These are phyloP conservation scores for Goffeauzyma gilvescens DNA, from an alignment of 768 basidiomycete species.

Conservation along the genomic window DNA sequence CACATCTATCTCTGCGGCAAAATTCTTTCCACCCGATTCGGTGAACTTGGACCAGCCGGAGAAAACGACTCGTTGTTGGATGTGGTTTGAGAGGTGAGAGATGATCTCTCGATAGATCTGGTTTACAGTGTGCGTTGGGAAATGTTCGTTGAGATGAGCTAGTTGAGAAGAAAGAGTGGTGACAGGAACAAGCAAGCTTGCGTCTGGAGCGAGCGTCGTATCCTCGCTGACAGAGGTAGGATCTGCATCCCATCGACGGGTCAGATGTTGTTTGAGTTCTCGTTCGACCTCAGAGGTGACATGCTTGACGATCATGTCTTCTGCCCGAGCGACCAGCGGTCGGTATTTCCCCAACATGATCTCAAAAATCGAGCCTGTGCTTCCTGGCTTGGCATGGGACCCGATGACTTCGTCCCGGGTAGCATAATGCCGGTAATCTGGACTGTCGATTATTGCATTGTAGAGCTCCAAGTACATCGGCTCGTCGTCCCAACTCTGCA, in stretches of 20 bases:
- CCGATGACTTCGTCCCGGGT: slow-evolving; percentile 34
- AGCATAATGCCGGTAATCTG: no score
- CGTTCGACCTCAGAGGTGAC: slow-evolving; percentile 63
- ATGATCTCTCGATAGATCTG: slow-evolving; percentile 57
- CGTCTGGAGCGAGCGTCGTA: slow-evolving; percentile 38
- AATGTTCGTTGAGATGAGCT: slow-evolving; percentile 43
- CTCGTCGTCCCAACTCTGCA: slow-evolving; percentile 78
- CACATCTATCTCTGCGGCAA: slow-evolving; percentile 54
- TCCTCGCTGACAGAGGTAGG: slow-evolving; percentile 30
- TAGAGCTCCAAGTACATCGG: no score
- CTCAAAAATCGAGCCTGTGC: slow-evolving; percentile 61
- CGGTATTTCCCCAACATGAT: slow-evolving; percentile 49
- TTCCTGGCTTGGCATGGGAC: no score
- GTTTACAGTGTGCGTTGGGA: slow-evolving; percentile 44
- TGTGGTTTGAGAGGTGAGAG: slow-evolving; percentile 50
- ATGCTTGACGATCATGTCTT: slow-evolving; percentile 71
- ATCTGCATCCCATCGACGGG: slow-evolving; percentile 31
- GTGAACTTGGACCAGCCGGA: slow-evolving; percentile 48
- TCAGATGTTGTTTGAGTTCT: slow-evolving; percentile 54
- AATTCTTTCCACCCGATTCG: slow-evolving; percentile 42
- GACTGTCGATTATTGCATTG: no score
- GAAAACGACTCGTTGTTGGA: slow-evolving; percentile 67
- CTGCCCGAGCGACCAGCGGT: slow-evolving; percentile 47
- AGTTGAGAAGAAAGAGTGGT: slow-evolving; percentile 66
- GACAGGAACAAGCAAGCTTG: slow-evolving; percentile 55